Base-by-base conservation (phyloP, 2,329 filamentous ascomycete species). In the Claviceps sp. region DNA sequence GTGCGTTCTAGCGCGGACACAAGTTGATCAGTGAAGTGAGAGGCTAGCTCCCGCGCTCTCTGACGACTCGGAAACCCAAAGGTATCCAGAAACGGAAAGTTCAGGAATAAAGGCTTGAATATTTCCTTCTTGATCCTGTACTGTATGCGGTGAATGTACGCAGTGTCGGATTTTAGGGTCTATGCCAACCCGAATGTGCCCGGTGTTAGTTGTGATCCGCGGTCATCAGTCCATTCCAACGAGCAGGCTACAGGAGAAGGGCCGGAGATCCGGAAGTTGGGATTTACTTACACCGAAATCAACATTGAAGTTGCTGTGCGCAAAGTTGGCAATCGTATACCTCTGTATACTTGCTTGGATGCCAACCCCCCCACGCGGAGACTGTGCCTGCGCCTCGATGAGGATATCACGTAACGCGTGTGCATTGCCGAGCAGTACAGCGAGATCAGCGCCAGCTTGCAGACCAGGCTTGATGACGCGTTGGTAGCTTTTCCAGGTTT, bases 401-500 rank as follows among this genome's bases (percentile, higher is more conserved):
- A 68, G 58, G 51, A 68, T 60, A 14, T 54, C 42, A 23, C 59
- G 54, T 37, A 67, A 53, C 11, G 39, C 55, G 42, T 52, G 51
- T 8, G 58, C 58, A 51, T 64, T 66, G 51, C 45, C 55, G 22
- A 54, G 48, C 36, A 65, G 54, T 5, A 58, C 52, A 42, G 42
- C 52, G 17, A 50, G 53, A 39, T 64, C 61, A 22, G 63, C 54
- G 17, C 40, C 52, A 6, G 55, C 50, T 20, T 69, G 67, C 36
- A 71, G 49, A 0, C 62, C 67, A 0, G 66, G 64, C 49, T 69
- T 68, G 58, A 68, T 60, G 22, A 71, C 61, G 1, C 60, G 58
- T 1, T 59, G 61, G 52, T 66, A 71, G 4, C 58, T 56, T 52
- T 58, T 64, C 68, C 67, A 71, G 2, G 57, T 61, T 8, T 63